These are phyloP conservation scores for Geosmithia putterillii DNA, from an alignment of 2,329 filamentous ascomycete species.

Conservation along the genomic window DNA sequence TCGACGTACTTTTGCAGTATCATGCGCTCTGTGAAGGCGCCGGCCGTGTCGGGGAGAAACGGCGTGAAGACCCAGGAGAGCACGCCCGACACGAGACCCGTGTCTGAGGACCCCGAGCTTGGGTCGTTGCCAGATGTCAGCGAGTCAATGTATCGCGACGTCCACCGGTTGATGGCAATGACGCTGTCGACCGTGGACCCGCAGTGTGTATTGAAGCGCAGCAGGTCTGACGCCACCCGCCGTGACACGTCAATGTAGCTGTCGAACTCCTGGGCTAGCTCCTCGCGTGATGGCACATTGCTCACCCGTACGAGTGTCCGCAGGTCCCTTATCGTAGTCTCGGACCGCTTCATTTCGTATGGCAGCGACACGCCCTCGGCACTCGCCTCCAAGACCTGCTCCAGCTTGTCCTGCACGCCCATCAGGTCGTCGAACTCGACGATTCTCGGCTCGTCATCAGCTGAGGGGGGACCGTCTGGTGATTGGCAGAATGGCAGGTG, in stretches of 20 bases:
- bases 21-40: conserved; percentile 34
- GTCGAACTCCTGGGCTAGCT: conserved; percentile 65
- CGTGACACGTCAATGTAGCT: conserved; percentile 61
- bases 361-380: conserved; percentile 56
- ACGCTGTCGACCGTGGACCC: conserved; percentile 63
- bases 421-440: conserved; percentile 64
- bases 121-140: conserved; percentile 27
- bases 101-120: neutral
- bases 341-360: conserved; percentile 67
- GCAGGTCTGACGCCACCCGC: conserved; percentile 52
- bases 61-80: conserved; percentile 39
- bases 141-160: conserved; percentile 53
- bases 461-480: conserved; percentile 9
- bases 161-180: conserved; percentile 66
- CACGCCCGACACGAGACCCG: neutral
- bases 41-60: conserved; percentile 47
- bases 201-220: conserved; percentile 66
- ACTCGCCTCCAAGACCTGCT: conserved; percentile 59
- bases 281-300: conserved; percentile 51
- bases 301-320: conserved; percentile 61
- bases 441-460: conserved; percentile 19
- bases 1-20: conserved; percentile 64
- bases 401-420: conserved; percentile 61
- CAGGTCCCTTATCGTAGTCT: conserved; percentile 62
- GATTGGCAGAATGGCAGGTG: conserved; percentile 50